Conservation (phyloP, 306 rosid species). For the Canavalia gladiata region DNA sequence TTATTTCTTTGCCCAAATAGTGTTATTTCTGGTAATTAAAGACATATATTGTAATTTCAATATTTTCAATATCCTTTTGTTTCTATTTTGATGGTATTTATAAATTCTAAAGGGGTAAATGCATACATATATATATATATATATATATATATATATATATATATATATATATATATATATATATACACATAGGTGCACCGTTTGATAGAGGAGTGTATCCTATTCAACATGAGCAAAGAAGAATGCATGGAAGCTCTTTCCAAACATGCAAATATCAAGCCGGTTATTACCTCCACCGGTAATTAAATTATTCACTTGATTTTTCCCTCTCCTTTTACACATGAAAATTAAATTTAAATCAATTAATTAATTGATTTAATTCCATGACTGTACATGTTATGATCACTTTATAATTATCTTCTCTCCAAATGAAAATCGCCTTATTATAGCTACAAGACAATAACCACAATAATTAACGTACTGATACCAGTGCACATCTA, state of each 20-base stretch:
- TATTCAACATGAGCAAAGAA: conserved; percentile 92
- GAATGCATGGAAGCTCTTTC: conserved; percentile 98
- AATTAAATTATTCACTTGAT: not conserved
- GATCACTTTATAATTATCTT: not conserved
- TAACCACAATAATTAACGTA: not conserved
- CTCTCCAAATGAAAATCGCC: not conserved
- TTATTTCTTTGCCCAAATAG: not conserved
- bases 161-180: not conserved
- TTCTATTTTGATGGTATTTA: not conserved
- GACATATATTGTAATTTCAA: not conserved
- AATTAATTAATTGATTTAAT: not conserved
- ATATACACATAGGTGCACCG: conserved; percentile 75
- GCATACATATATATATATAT: not conserved
- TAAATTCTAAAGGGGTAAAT: not conserved
- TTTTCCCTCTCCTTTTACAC: not conserved
- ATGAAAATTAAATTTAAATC: conserved; percentile 5
- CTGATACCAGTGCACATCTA: not conserved
- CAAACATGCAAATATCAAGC: conserved; percentile 88
- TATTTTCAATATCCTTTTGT: not conserved
- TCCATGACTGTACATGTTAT: not conserved
- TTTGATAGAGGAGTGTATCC: conserved; percentile 86
- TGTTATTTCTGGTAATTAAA: not conserved
- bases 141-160: not conserved
- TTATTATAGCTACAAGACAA: not conserved
- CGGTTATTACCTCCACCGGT: conserved; percentile 93